Evolutionary conservation across 179 eudicot genomes (phyloP).

Genomic region (Gypsophila paniculata): DNA sequence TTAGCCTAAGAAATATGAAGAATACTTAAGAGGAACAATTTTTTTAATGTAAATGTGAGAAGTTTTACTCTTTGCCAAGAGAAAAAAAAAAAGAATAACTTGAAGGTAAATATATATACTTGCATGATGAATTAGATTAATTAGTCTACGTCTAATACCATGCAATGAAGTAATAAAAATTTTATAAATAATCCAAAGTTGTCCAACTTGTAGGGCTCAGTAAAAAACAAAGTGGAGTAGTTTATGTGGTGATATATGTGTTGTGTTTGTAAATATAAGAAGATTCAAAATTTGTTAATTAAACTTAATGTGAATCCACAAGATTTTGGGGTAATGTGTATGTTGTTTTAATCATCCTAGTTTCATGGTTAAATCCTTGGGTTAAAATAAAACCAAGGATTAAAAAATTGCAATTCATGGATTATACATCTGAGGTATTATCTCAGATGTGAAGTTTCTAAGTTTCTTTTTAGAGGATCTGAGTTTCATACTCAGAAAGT

Average conservation of each 20-base stretch:
- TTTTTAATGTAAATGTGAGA: neutral
- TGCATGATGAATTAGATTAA: neutral
- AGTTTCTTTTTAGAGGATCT: too few species aligned
- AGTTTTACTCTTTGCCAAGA: neutral
- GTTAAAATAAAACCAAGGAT: conserved; percentile 4
- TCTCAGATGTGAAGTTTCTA: too few species aligned
- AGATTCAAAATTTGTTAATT: conserved; percentile 16
- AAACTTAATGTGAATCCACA: conserved; percentile 15
- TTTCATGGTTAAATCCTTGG: neutral
- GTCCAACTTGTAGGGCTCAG: conserved; percentile 18
- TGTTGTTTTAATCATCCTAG: neutral
- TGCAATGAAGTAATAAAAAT: conserved; percentile 5
- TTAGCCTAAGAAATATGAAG: neutral
- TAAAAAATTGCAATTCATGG: conserved; percentile 13
- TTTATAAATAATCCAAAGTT: neutral
- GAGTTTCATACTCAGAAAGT: too few species aligned
- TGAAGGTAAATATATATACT: neutral
- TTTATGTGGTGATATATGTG: too few species aligned
- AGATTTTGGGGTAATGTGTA: neutral
- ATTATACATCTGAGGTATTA: too few species aligned
- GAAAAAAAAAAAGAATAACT: neutral
- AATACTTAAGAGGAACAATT: neutral
- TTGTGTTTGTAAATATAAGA: conserved; percentile 16
- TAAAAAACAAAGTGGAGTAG: conserved; percentile 18
- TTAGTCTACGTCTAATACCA: neutral